Base-by-base conservation (phyloP, 1,139 yeast genomes). In the Blastobotrys niveus region DNA sequence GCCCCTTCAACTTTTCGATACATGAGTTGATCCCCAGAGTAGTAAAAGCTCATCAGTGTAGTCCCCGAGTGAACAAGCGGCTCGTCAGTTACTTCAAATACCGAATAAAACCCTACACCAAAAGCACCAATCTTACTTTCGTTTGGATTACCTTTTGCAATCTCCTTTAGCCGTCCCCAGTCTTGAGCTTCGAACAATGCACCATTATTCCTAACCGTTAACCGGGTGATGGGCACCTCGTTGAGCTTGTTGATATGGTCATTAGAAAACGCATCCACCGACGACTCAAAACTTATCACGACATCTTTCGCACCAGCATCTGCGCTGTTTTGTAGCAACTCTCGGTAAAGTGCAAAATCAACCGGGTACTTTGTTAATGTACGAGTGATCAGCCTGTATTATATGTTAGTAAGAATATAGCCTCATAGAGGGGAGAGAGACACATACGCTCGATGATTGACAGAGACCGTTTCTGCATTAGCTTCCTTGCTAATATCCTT, bases 41-140 rank as follows among this genome's bases (percentile, higher is more conserved):
- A 68, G 45, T 61, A 61, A 49, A 68, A 68, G 2, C 62, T 58
- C 68, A 67, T 65, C 21, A 65, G 62, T 1, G 61, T 53, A 18
- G 50, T 46, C 12, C 72, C 72, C 1, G 71, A 68, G 39, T 64
- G 66, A 2, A 68, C 72, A 21, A 68, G 56, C 2, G 72, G 73
- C 49, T 65, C 66, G 69, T 91, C 97, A 56, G 97, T 96, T 62
- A 91, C 93, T 73, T 91, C 86, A 79, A 91, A 91, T 55, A 89
- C 80, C 35, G 97, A 89, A 79, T 91, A 91, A 80, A 91, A 91
- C 69, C 98, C 98, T 55, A 91, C 97, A 75, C 98, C 98, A 76
- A 91, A 91, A 66, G 94, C 97, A 74, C 98, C 98, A 70, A 91
- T 91, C 87, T 91, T 91, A 49, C 95, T 82, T 52, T 89, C 97